phyloP scores from a whole-genome alignment of 805 yeast species.

The Lachancea kluyveri region DNA sequence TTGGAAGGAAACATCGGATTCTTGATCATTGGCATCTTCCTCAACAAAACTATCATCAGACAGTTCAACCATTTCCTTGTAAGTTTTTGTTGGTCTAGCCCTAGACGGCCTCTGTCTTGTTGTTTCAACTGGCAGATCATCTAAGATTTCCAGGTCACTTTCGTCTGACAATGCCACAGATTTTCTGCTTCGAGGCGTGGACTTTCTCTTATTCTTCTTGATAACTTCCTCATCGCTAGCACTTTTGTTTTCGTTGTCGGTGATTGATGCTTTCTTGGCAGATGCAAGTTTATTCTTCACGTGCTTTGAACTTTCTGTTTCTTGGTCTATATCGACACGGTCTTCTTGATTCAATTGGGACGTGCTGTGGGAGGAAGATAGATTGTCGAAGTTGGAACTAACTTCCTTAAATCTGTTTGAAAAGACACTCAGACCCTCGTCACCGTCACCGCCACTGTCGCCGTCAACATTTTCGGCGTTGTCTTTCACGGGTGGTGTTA shows the following conservation, averaged over 20 bases:
- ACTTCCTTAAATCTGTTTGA: conserved; percentile 29
- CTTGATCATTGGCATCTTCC: conserved; percentile 21
- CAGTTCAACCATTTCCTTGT: conserved; percentile 17
- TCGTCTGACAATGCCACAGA: conserved; percentile 18
- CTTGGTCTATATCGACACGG: background rate
- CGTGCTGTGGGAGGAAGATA: conserved; percentile 1
- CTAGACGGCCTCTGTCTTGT: conserved; percentile 18
- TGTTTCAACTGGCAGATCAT: conserved; percentile 2
- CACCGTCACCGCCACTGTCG: conserved; percentile 6
- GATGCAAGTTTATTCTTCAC: background rate
- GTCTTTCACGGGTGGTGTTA: conserved; percentile 3
- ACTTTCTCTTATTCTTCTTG: conserved; percentile 2
- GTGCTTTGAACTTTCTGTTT: conserved; percentile 1
- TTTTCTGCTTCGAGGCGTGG: conserved; percentile 4
- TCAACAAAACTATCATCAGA: conserved; percentile 27
- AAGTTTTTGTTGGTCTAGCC: conserved; percentile 13
- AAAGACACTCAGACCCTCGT: conserved; percentile 20
- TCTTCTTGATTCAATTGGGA: background rate
- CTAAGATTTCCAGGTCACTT: conserved; percentile 12
- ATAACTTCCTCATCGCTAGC: background rate
- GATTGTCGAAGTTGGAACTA: conserved; percentile 24
- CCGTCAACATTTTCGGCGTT: conserved; percentile 4
- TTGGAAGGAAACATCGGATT: conserved; percentile 11
- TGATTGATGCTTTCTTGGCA: background rate
- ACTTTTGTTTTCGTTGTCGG: conserved; percentile 1